These are phyloP conservation scores for Erythrophleum ivorense DNA, from an alignment of 331 rosid species.

Conservation along the genomic window DNA sequence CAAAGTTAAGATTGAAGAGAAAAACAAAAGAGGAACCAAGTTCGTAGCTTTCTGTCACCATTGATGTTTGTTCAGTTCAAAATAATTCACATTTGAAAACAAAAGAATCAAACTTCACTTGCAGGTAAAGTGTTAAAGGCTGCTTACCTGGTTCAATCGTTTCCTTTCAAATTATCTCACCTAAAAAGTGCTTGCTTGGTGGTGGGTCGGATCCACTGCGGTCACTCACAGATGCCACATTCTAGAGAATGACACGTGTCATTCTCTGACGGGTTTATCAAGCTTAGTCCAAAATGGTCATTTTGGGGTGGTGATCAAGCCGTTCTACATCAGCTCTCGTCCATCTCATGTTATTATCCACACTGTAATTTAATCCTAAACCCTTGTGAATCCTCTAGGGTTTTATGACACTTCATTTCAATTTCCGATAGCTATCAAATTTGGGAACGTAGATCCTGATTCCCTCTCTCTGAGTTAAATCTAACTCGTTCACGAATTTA, in stretches of 20 bases:
- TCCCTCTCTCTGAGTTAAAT: background rate
- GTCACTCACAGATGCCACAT: background rate
- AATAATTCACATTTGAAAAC: too few relatives aligned
- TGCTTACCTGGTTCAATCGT: too few relatives aligned
- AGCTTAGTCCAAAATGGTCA: background rate
- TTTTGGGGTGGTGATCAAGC: background rate
- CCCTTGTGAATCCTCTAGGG: slow-evolving; percentile 24
- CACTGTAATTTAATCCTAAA: background rate
- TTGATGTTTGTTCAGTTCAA: background rate
- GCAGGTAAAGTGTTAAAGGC: too few relatives aligned
- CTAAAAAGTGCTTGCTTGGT: too few relatives aligned
- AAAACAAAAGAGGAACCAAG: too few relatives aligned
- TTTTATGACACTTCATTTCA: slow-evolving; percentile 17
- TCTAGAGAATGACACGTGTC: background rate
- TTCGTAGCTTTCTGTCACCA: too few relatives aligned
- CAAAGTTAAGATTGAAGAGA: too few relatives aligned
- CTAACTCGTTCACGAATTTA: background rate
- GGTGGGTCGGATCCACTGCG: background rate
- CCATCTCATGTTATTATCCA: background rate
- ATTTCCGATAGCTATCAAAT: too few relatives aligned
- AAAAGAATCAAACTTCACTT: too few relatives aligned
- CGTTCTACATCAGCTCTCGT: background rate
- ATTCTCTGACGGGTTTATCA: background rate
- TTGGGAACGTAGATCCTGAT: background rate
- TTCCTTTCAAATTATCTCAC: too few relatives aligned